Evolutionary conservation across 1,284 basidiomycete species (phyloP).

Genomic region (Pterulicium gracile): DNA sequence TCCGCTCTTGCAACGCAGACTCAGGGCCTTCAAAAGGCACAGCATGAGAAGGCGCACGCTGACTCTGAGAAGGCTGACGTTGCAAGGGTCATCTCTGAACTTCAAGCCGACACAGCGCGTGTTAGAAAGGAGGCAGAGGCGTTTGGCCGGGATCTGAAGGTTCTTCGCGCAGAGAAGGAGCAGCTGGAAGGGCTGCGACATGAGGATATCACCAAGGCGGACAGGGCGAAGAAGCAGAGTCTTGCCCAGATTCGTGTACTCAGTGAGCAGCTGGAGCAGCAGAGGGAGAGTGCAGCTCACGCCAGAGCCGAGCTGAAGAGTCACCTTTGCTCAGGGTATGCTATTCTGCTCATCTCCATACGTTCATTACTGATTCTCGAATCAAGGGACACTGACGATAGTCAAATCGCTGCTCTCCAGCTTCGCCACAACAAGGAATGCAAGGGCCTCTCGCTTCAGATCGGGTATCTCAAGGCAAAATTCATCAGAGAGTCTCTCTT

Average conservation of each 20-base stretch:
- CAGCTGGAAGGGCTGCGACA: conserved; percentile 41
- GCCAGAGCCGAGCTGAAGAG: conserved; percentile 34
- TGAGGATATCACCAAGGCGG: conserved; percentile 39
- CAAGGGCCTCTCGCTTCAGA: conserved; percentile 82
- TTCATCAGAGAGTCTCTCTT: conserved; percentile 79
- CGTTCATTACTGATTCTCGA: conserved; percentile 7
- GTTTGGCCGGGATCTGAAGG: conserved; percentile 64
- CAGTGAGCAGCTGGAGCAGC: conserved; percentile 55
- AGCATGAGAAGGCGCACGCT: conserved; percentile 48
- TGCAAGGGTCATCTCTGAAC: conserved; percentile 42
- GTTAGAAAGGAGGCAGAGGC: conserved; percentile 64
- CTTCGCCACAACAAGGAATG: conserved; percentile 73
- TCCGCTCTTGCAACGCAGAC: conserved; percentile 50
- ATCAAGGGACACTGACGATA: conserved; percentile 30
- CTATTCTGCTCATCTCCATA: conserved; percentile 10
- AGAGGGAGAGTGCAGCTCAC: conserved; percentile 35
- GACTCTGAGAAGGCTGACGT: conserved; percentile 55
- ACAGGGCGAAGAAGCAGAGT: conserved; percentile 53
- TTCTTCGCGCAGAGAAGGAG: conserved; percentile 56
- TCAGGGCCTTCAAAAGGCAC: conserved; percentile 48
- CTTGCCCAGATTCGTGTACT: conserved; percentile 54
- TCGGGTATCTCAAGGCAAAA: conserved; percentile 87
- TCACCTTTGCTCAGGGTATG: conserved; percentile 49
- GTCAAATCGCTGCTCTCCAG: conserved; percentile 43
- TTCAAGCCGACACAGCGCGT: conserved; percentile 62